Evolutionary conservation across 2,329 filamentous ascomycete species (phyloP).

Genomic region (Aspergillus unguis): DNA sequence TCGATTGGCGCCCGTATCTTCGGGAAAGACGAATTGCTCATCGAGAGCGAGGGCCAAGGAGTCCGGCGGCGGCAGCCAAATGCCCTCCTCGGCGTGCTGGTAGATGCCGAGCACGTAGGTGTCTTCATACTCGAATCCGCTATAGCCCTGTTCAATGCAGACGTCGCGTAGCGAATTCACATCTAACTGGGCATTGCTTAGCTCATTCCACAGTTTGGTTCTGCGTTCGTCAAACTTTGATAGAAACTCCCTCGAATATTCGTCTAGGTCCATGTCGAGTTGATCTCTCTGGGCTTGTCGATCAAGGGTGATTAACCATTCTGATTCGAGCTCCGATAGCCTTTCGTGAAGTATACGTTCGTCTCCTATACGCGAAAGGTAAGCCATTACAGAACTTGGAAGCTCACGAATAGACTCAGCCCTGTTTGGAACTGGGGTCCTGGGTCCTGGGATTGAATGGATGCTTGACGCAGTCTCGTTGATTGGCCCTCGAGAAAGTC

Average conservation of each 20-base stretch:
- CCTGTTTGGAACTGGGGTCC: not conserved
- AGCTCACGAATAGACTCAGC: not conserved
- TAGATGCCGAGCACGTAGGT: not conserved
- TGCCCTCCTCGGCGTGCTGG: not conserved
- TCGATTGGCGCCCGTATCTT: not conserved
- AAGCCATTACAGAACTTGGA: slow-evolving; percentile 17
- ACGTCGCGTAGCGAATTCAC: slow-evolving; percentile 17
- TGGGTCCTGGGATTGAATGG: not conserved
- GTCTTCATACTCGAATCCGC: slow-evolving; percentile 9
- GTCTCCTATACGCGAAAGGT: slow-evolving; percentile 22
- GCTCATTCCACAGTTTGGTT: slow-evolving; percentile 19
- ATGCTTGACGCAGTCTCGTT: not conserved
- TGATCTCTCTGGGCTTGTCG: slow-evolving; percentile 13
- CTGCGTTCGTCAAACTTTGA: slow-evolving; percentile 21
- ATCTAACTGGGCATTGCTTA: slow-evolving; percentile 19
- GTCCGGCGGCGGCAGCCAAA: slow-evolving; percentile 10
- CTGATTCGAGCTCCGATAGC: slow-evolving; percentile 19
- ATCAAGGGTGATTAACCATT: slow-evolving; percentile 17
- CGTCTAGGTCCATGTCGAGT: slow-evolving; percentile 17
- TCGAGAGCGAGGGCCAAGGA: slow-evolving; percentile 19
- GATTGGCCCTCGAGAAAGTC: slow-evolving; percentile 12
- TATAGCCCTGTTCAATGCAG: slow-evolving; percentile 20
- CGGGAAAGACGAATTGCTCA: slow-evolving; percentile 20
- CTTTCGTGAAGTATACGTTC: slow-evolving; percentile 23
- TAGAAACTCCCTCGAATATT: slow-evolving; percentile 24